Evolutionary conservation across 1,284 basidiomycete genomes (phyloP), one percentile per base, ranked within the genome.

Genomic region (Coniferiporia weirii): DNA sequence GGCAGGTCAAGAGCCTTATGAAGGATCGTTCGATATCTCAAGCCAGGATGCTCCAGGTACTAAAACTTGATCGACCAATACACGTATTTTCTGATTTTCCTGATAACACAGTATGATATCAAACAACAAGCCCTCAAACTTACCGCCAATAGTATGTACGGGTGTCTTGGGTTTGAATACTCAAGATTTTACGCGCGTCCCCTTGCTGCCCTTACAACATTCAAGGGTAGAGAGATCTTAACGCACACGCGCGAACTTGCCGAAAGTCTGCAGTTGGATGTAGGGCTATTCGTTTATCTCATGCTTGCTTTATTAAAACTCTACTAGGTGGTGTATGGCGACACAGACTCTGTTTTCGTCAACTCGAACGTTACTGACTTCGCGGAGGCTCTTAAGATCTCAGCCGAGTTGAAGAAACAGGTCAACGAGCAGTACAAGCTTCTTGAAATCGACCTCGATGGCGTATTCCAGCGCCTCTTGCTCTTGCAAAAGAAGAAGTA

Each of bases 121-220:
- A 96, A 95, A 71, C 97, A 99, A 70, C 87, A 93, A 71, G 97
- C 97, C 4, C 79, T 99, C 60, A 99, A 99, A 76, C 86, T 99
- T 54, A 99, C 96, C 1, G 97, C 97, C 61, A 99, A 99, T 78
- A 96, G 93, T 78, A 99, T 99, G 96, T 99, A 99, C 73, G 97
- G 97, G 20, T 99, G 97, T 80, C 87, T 99, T 34, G 97, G 97
- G 56, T 99, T 98, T 71, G 93, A 96, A 69, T 92, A 95, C 64
- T 98, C 95, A 17, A 81, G 97, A 51, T 99, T 99, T 79, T 98
- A 95, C 66, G 97, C 96, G n/a, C 84, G 93, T 40, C 94, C 95
- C 0, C 83, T 99, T 13, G 97, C 97, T 6, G 94, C 96, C 47
- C 81, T 99, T 56, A 98, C 95, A 22, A 99, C 97, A 0, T 96